These are phyloP conservation scores for Trametes elegans DNA, from an alignment of 768 basidiomycete genomes.

Conservation along the genomic window DNA sequence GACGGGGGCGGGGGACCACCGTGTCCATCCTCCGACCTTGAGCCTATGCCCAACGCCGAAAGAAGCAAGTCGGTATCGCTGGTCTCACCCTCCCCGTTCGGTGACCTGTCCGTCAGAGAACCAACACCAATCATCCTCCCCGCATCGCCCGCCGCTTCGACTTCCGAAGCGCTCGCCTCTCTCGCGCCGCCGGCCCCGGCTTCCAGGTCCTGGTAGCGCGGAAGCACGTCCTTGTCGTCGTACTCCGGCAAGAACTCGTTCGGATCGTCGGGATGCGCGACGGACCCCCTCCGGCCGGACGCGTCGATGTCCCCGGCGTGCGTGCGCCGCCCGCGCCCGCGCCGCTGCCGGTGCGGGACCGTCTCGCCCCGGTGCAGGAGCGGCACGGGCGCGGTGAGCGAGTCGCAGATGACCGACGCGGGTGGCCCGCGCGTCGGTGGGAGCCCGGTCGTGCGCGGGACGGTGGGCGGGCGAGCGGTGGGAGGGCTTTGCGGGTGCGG, in stretches of 20 bases:
- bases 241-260: constrained; percentile 16
- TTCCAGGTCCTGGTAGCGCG: constrained; percentile 16
- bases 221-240: constrained; percentile 20
- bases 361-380: not conserved
- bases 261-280: constrained; percentile 14
- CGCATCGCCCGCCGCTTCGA: not conserved
- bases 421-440: not conserved
- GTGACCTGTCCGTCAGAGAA: not conserved
- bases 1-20: constrained; percentile 1
- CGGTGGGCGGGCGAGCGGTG: not conserved
- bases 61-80: constrained; percentile 14
- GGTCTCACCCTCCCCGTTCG: constrained; percentile 4
- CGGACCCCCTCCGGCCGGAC: not conserved
- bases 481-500: not conserved
- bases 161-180: not conserved
- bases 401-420: constrained; percentile 5
- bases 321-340: constrained; percentile 4
- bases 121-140: constrained; percentile 4
- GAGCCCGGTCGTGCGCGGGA: constrained; percentile 17
- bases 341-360: not conserved
- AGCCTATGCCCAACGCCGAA: not conserved
- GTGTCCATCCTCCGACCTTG: constrained; percentile 5
- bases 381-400: not conserved
- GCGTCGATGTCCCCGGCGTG: constrained; percentile 11
- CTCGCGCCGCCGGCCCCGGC: not conserved